These are phyloP conservation scores for Coemansia sp. DNA, from an alignment of 192 early-diverging fungal species.

Conservation along the genomic window DNA sequence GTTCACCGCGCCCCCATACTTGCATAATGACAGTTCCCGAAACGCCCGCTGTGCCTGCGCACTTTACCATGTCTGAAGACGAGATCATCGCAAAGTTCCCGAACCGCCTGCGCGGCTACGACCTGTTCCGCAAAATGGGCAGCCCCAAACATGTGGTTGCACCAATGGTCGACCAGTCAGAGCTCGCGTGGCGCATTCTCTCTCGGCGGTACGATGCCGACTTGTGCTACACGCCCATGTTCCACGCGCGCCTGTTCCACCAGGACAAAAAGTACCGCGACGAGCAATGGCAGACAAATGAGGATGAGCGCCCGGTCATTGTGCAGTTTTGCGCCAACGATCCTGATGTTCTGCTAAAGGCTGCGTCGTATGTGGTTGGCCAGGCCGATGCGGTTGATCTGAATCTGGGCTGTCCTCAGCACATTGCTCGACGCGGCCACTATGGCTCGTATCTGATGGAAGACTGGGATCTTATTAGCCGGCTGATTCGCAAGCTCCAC, in stretches of 20 bases:
- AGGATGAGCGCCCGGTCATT: conserved; percentile 76
- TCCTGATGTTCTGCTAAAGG: conserved; percentile 73
- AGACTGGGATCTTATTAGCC: conserved; percentile 76
- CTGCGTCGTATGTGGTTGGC: conserved; percentile 78
- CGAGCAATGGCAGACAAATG: conserved; percentile 73
- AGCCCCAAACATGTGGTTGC: conserved; percentile 81
- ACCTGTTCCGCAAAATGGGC: conserved; percentile 72
- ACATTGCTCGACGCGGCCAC: conserved; percentile 85
- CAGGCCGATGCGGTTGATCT: conserved; percentile 92
- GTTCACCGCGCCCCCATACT: background rate
- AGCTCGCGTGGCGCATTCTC: conserved; percentile 92
- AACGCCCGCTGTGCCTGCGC: conserved; percentile 58
- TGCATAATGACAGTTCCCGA: background rate
- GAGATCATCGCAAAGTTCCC: conserved; percentile 52
- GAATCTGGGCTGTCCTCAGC: conserved; percentile 96
- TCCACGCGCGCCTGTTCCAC: conserved; percentile 86
- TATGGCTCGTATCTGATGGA: conserved; percentile 95
- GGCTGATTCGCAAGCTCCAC: conserved; percentile 72
- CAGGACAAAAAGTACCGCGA: conserved; percentile 67
- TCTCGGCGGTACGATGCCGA: conserved; percentile 82
- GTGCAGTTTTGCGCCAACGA: conserved; percentile 99
- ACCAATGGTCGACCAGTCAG: conserved; percentile 98
- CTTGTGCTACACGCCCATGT: conserved; percentile 97
- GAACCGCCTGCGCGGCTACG: conserved; percentile 71
- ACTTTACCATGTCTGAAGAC: conserved; percentile 61